Conservation (phyloP, 768 basidiomycete genomes). For the Paxillus involutus region DNA sequence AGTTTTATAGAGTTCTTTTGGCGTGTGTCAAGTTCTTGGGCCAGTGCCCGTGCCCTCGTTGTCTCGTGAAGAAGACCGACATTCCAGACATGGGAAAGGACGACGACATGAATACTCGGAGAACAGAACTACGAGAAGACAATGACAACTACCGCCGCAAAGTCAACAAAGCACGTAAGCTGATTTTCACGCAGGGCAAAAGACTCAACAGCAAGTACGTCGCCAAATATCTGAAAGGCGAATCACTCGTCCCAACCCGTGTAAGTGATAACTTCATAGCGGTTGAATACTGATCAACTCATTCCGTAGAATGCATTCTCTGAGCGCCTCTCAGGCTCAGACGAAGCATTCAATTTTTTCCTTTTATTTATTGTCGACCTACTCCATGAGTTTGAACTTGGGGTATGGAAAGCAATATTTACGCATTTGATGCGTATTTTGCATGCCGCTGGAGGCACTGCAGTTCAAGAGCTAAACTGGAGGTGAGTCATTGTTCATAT, state of each 20-base stretch:
- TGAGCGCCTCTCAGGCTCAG: constrained; percentile 13
- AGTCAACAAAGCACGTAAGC: neutral
- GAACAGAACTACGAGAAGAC: neutral
- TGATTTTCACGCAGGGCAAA: neutral
- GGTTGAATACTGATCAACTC: no score
- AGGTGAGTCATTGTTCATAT: constrained; percentile 9
- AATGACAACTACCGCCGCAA: neutral
- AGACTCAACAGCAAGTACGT: neutral
- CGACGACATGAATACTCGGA: no score
- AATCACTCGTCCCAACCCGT: constrained; percentile 8
- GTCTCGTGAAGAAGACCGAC: no score
- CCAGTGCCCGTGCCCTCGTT: no score
- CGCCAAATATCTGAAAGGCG: neutral
- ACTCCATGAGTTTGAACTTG: constrained; percentile 20
- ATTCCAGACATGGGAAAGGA: no score
- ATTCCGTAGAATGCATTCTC: constrained; percentile 43
- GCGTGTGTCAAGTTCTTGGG: no score
- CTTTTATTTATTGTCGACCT: constrained; percentile 13
- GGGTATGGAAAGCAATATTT: constrained; percentile 20
- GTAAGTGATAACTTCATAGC: neutral
- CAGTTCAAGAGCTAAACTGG: constrained; percentile 7
- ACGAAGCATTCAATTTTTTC: constrained; percentile 9
- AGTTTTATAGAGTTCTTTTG: no score
- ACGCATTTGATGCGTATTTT: constrained; percentile 19
- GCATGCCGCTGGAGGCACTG: constrained; percentile 1